Evolutionary conservation across 2,329 filamentous ascomycete genomes (phyloP).

Genomic region (Emergomyces orientalis): DNA sequence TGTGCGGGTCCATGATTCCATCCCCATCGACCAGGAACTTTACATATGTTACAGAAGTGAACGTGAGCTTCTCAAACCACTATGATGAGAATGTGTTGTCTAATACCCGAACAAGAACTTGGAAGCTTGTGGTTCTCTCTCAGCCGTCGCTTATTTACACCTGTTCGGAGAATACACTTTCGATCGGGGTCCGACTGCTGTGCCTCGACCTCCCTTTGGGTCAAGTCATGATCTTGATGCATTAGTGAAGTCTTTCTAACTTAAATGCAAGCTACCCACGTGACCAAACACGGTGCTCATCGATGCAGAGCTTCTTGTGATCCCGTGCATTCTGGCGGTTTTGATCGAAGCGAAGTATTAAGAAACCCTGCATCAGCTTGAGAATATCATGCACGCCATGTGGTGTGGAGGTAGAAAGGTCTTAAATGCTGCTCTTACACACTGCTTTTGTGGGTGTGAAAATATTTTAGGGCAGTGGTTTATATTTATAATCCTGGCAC

Average conservation of each 20-base stretch:
- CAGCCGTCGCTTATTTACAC: neutral
- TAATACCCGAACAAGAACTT: neutral
- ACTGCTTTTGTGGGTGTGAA: neutral
- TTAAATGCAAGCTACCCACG: neutral
- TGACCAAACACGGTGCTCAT: neutral
- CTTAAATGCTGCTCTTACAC: neutral
- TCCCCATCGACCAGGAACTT: slow-evolving; percentile 8
- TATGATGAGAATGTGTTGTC: neutral
- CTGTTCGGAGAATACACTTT: neutral
- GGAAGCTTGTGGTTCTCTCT: neutral
- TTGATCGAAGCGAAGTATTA: neutral
- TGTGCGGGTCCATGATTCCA: slow-evolving; percentile 5
- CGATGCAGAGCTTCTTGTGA: neutral
- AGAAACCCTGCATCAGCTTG: neutral
- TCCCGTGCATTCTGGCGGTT: neutral
- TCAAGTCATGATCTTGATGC: neutral
- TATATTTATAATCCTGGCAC: neutral
- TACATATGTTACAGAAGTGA: slow-evolving; percentile 1
- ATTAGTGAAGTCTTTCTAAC: neutral
- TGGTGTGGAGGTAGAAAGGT: neutral
- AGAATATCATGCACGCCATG: neutral
- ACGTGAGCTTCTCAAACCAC: neutral
- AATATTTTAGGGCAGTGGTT: neutral
- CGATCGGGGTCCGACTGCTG: neutral
- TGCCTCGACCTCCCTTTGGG: neutral